phyloP scores from a whole-genome alignment of 306 rosid genomes.

The Lagenaria siceraria region DNA sequence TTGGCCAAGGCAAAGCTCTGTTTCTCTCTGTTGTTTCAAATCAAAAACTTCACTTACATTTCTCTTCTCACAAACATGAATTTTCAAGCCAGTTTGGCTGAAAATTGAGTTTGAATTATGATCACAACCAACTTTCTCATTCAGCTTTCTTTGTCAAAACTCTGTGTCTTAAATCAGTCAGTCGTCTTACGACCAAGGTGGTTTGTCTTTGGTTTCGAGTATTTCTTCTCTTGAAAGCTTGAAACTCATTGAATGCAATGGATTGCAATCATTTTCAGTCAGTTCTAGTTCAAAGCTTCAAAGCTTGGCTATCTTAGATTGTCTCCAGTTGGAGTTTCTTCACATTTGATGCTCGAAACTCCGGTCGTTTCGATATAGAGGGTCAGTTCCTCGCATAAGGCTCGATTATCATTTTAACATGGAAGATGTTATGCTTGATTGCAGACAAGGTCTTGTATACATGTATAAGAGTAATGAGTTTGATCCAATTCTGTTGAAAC shows the following conservation, averaged over 20 bases:
- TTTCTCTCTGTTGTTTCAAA: slow-evolving; percentile 36
- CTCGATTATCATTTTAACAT: slow-evolving; percentile 56
- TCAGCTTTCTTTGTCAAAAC: slow-evolving; percentile 37
- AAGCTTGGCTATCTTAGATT: slow-evolving; percentile 43
- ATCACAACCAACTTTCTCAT: slow-evolving; percentile 16
- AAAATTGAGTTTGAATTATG: slow-evolving; percentile 19
- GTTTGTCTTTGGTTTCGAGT: slow-evolving; percentile 38
- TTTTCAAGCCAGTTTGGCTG: slow-evolving; percentile 22
- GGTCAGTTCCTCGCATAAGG: slow-evolving; percentile 42
- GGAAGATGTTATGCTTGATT: slow-evolving; percentile 57
- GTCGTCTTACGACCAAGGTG: slow-evolving; percentile 22
- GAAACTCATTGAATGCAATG: slow-evolving; percentile 41
- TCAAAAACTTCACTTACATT: slow-evolving; percentile 43
- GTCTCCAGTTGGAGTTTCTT: slow-evolving; percentile 37
- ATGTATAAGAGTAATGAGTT: slow-evolving; percentile 32
- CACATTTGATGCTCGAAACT: slow-evolving; percentile 43
- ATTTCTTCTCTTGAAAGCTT: slow-evolving; percentile 46
- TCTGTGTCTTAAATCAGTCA: slow-evolving; percentile 54
- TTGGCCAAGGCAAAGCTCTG: slow-evolving; percentile 20
- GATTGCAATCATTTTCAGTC: slow-evolving; percentile 38
- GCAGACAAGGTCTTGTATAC: slow-evolving; percentile 36
- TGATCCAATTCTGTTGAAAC: slow-evolving; percentile 38
- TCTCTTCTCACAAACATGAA: slow-evolving; percentile 26
- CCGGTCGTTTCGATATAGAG: slow-evolving; percentile 32
- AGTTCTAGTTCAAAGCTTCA: slow-evolving; percentile 32